These are phyloP conservation scores for Arthroderma sp. DNA, from an alignment of 2,329 filamentous ascomycete species.

Conservation along the genomic window DNA sequence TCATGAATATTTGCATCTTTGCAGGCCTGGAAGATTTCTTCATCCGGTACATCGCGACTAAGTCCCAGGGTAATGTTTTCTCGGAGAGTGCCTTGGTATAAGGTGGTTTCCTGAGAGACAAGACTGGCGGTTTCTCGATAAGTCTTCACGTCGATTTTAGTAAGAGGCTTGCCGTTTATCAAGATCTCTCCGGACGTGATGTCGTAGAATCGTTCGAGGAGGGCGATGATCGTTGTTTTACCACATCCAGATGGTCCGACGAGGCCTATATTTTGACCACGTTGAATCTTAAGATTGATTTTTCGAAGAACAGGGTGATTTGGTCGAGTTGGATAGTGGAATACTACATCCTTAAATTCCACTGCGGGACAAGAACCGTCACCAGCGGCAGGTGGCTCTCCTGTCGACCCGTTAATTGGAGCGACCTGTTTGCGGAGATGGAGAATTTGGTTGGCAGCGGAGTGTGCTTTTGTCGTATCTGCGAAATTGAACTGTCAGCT, in stretches of 20 bases:
- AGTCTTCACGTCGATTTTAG: conserved; percentile 42
- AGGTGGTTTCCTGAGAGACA: conserved; percentile 60
- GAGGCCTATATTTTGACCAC: conserved; percentile 40
- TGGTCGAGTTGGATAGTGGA: conserved; percentile 20
- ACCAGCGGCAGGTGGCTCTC: conserved; percentile 19
- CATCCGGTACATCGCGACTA: conserved; percentile 15
- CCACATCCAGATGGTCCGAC: conserved; percentile 47
- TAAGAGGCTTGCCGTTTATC: conserved; percentile 49
- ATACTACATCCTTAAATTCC: conserved; percentile 34
- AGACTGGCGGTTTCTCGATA: conserved; percentile 56
- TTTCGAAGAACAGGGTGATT: conserved; percentile 18
- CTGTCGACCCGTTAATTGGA: conserved; percentile 21
- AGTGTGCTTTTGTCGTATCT: conserved; percentile 39
- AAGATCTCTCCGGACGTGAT: conserved; percentile 50
- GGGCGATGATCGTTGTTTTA: conserved; percentile 53
- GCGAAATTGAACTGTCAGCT: conserved; percentile 12
- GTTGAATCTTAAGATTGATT: conserved; percentile 26
- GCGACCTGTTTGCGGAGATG: conserved; percentile 35
- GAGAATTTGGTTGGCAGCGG: conserved; percentile 39
- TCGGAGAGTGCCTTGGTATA: conserved; percentile 56
- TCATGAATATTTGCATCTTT: conserved; percentile 25
- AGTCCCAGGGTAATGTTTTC: conserved; percentile 56
- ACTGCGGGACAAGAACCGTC: conserved; percentile 25
- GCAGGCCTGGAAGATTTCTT: conserved; percentile 23
- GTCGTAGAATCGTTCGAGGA: conserved; percentile 56